Base-by-base conservation (phyloP, 208 protist species). In the Tritrichomonas musculus region DNA sequence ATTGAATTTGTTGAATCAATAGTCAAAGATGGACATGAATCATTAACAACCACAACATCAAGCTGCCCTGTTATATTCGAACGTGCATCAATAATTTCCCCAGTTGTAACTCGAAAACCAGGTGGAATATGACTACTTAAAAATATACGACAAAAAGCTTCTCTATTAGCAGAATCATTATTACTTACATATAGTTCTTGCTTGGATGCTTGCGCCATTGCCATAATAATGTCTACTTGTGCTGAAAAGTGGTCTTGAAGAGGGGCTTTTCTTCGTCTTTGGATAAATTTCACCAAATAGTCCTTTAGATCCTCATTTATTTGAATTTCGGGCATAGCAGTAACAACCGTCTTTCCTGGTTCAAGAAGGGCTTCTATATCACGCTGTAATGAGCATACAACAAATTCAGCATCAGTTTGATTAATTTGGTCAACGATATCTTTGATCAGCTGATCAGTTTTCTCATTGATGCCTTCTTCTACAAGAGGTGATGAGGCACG, bases 181-280 rank as follows among this genome's bases (percentile, higher is more conserved):
- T 82, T 82, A 9, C 14, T 49, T 47, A 82, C 73, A 82, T n/a
- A 82, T 53, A 82, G 50, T 50, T 82, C 73, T 50, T 82, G n/a
- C 30, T 82, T 36, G 47, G 73, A 82, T 50, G 73, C 39, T n/a
- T 82, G 33, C 11, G 41, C 5, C 30, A 82, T n/a, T 25, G 73
- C 33, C 33, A 47, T 82, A 50, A 82, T 50, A 8, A 82, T 82
- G 11, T 82, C 73, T 22, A 82, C 73, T 53, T 82, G 73, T 22
- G 73, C 73, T 53, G 47, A 33, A 30, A 82, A 82, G 41, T 82
- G 73, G 13, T 47, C 73, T 25, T 82, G 47, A 8, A 82, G 41
- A 47, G 73, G 73, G 20, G 73, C 39, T 1, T 33, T 47, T 25
- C n/a, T 8, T 47, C 25, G 8, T 25, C 25, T 50, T 25, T 47